Percentiles rank a stretch among this genome's conserved stretches.
These are phyloP conservation scores for Zygosaccharomyces pseudorouxii DNA, from an alignment of 805 yeast genomes.

Conservation along the genomic window DNA sequence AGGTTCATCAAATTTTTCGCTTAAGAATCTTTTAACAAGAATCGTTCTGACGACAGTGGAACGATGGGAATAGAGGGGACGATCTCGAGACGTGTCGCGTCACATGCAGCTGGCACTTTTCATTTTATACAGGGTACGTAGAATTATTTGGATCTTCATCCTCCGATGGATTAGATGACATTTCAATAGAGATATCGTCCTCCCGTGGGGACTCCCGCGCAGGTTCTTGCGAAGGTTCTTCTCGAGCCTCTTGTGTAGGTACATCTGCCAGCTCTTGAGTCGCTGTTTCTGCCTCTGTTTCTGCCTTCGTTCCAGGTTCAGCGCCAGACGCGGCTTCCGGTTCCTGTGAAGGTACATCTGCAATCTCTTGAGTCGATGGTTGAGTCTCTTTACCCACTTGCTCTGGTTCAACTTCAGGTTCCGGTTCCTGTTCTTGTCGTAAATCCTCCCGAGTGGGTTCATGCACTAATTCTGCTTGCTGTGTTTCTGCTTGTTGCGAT, in stretches of 20 bases:
- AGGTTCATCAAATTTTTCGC: slow-evolving; percentile 29
- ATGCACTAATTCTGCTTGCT: not conserved
- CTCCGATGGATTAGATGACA: not conserved
- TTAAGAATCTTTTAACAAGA: slow-evolving; percentile 21
- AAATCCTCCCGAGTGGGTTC: too few species aligned
- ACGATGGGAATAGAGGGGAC: not conserved
- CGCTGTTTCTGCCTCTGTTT: not conserved
- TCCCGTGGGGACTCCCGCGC: not conserved
- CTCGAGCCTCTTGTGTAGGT: not conserved
- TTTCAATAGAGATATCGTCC: not conserved
- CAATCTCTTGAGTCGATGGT: not conserved
- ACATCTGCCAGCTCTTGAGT: not conserved
- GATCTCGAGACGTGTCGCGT: not conserved
- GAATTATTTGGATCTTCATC: not conserved
- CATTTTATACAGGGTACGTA: not conserved
- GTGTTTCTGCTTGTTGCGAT: not conserved
- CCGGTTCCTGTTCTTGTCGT: not conserved
- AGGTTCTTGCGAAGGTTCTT: not conserved
- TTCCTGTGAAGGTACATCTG: not conserved
- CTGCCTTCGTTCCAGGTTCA: too few species aligned
- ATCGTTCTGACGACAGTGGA: not conserved
- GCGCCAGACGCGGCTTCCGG: not conserved
- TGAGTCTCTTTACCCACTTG: not conserved
- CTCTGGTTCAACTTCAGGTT: not conserved
- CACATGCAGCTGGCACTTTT: not conserved